Base-by-base conservation (phyloP, 2,329 filamentous ascomycete species). In the Fonsecaea erecta region DNA sequence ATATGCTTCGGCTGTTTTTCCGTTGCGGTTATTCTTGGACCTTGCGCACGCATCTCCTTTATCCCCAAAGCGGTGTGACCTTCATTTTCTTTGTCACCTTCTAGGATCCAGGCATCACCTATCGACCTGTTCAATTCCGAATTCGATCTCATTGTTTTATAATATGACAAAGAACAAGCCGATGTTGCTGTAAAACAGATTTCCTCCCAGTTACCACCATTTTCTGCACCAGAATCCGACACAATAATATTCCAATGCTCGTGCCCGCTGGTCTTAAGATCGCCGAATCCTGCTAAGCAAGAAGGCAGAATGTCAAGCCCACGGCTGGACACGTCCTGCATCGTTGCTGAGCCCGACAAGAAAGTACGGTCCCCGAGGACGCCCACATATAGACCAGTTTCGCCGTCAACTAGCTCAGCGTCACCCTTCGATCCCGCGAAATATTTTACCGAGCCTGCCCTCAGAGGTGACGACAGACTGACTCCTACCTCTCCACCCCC, bases 351-450 rank as follows among this genome's bases (percentile, higher is more conserved):
- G 11, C 16, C 26, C 5, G 59, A 65, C 9, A 57, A 69, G 35
- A 52, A 51, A 51, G 30, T 67, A 32, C 64, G 68, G 32, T 70
- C 68, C n/a, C 68, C 68, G 6, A 62, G 68, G 30, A 67, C 66
- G 3, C 68, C 68, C 16, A 70, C 64, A 12, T 70, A 68, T 53
- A 7, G 60, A 30, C 68, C 68, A 35, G 58, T 65, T 12, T 60
- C 65, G 1, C 40, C 62, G 7, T 58, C 62, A 21, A 24, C 37
- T 12, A 24, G 35, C 21, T 51, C 43, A 24, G 26, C 53, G 5
- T n/a, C 58, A 54, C 64, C 68, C 14, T 68, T 64, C 54, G 61
- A 69, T 55, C 57, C 62, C 60, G 32, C 53, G 48, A 54, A 61
- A 43, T 52, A 61, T 32, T 57, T 61, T 35, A 32, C 48, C 52